Conservation (phyloP, 345 rosid species). For the Lumnitzera racemosa region DNA sequence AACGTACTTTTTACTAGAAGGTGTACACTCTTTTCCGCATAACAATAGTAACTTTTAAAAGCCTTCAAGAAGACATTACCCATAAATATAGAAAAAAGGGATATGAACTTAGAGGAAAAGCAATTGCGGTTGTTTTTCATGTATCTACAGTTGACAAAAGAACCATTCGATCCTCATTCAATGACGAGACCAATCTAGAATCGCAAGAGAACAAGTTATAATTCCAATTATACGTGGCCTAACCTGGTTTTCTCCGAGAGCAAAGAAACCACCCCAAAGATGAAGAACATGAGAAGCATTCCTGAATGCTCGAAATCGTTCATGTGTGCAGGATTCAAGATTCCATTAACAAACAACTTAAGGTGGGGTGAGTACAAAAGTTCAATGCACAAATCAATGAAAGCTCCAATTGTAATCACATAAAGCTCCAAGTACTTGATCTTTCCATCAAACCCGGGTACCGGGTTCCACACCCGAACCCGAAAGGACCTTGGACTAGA, state of each 20-base stretch:
- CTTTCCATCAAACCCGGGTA: constrained; percentile 73
- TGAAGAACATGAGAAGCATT: constrained; percentile 94
- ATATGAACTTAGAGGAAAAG: no score
- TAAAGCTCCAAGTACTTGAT: constrained; percentile 79
- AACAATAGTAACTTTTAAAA: no score
- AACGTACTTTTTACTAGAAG: no score
- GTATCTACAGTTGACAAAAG: background rate
- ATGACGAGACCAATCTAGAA: background rate
- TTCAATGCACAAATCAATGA: constrained; percentile 79
- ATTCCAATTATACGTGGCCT: background rate
- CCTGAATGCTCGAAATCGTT: constrained; percentile 95
- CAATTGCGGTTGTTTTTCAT: background rate
- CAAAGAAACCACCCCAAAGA: constrained; percentile 59
- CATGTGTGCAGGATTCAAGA: constrained; percentile 78
- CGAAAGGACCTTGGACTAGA: constrained; percentile 61
- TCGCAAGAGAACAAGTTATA: no score
- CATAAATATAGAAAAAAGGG: no score
- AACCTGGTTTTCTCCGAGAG: constrained; percentile 81
- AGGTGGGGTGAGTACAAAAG: constrained; percentile 91
- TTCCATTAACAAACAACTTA: constrained; percentile 65
- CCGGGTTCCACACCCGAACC: constrained; percentile 81
- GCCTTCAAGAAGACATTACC: no score
- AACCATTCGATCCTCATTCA: background rate
- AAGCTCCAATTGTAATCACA: constrained; percentile 60
- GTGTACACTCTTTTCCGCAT: no score